A percentile compares a stretch with the other conserved stretches of the same genome.
Evolutionary conservation across 2,329 filamentous ascomycete genomes (phyloP).

Genomic region (Fusarium gaditjirri): DNA sequence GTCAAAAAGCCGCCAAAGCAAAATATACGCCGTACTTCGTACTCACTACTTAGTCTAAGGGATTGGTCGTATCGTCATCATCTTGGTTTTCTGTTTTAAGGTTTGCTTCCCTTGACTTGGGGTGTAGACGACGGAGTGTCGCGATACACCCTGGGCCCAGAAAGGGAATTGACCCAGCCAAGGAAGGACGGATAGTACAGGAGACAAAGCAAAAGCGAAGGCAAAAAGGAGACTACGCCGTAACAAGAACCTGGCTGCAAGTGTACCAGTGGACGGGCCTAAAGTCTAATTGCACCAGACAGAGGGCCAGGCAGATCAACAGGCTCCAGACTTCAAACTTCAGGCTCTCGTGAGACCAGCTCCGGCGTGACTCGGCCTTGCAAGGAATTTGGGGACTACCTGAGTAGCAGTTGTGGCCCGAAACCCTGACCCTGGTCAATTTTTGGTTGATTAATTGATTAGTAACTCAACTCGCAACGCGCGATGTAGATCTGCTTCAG

Average conservation of each 20-base stretch:
- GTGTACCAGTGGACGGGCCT: constrained; percentile 31
- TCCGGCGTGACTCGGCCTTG: constrained; percentile 33
- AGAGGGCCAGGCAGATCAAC: constrained; percentile 26
- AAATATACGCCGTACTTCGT: constrained; percentile 8
- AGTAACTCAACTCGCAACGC: not conserved
- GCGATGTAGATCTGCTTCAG: constrained; percentile 25
- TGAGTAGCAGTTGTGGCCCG: constrained; percentile 11
- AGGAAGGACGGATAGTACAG: constrained; percentile 4
- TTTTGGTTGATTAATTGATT: constrained; percentile 4
- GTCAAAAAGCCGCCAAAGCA: constrained; percentile 18
- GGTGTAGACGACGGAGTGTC: constrained; percentile 30
- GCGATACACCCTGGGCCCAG: constrained; percentile 16
- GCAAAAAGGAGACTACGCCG: constrained; percentile 29
- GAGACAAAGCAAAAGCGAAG: constrained; percentile 4
- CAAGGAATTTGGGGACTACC: not conserved
- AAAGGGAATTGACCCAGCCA: constrained; percentile 26
- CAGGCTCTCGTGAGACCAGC: constrained; percentile 25
- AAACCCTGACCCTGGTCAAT: not conserved
- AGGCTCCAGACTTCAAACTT: constrained; percentile 25
- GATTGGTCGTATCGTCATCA: constrained; percentile 24
- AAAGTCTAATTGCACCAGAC: constrained; percentile 44
- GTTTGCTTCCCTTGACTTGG: constrained; percentile 27
- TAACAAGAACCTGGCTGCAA: constrained; percentile 15
- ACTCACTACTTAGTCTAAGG: constrained; percentile 18
- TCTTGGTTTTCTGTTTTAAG: constrained; percentile 33